Conservation (phyloP, 208 protist species). For the Trypanosoma grayi region DNA sequence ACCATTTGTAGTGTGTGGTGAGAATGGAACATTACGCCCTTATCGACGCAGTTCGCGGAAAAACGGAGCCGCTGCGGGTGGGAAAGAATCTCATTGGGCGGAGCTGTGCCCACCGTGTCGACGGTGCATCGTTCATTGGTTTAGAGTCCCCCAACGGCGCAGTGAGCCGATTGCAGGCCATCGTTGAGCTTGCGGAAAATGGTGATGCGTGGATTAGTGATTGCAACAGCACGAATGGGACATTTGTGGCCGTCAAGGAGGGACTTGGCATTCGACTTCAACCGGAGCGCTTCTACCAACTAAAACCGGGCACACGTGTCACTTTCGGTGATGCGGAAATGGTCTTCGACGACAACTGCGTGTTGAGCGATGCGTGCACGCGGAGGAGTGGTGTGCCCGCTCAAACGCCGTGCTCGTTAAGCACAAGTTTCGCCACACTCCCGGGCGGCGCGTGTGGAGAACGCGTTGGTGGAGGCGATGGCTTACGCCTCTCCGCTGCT, state of each 20-base stretch:
- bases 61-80: constrained; percentile 29
- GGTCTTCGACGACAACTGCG: constrained; percentile 25
- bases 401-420: neutral
- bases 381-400: neutral
- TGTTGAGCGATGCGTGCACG: constrained; percentile 4
- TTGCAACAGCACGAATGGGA: constrained; percentile 88
- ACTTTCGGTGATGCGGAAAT: constrained; percentile 78
- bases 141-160: constrained; percentile 56
- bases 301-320: constrained; percentile 55
- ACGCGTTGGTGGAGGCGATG: neutral
- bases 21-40: constrained; percentile 33
- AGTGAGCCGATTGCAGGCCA: constrained; percentile 80
- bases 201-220: constrained; percentile 84
- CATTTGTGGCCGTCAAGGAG: constrained; percentile 46
- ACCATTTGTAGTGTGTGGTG: neutral
- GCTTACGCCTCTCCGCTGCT: constrained; percentile 2
- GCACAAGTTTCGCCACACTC: neutral
- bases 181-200: constrained; percentile 73
- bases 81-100: constrained; percentile 83
- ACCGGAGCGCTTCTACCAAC: constrained; percentile 75
- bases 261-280: constrained; percentile 65
- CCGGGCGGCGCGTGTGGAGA: neutral
- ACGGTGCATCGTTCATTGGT: constrained; percentile 64
- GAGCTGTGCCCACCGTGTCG: constrained; percentile 29
- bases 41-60: constrained; percentile 22